A percentile compares a stretch with the other conserved stretches of the same genome.
These are phyloP conservation scores for Talaromyces amestolkiae DNA, from an alignment of 2,329 filamentous ascomycete genomes.

Conservation along the genomic window DNA sequence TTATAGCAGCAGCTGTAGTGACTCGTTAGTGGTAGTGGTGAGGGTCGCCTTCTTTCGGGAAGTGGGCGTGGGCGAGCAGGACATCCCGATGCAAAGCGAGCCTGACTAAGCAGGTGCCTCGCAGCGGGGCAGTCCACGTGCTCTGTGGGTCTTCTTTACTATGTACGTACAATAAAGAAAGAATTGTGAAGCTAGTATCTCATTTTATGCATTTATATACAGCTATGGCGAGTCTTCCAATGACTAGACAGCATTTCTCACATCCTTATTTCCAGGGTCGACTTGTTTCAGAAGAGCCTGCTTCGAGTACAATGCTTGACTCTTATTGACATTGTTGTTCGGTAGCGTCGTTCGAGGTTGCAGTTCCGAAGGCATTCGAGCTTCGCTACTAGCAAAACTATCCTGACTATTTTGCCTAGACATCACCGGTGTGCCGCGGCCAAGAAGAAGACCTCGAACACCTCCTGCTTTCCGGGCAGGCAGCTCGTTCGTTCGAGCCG, in stretches of 20 bases:
- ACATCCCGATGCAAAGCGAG: constrained; percentile 20
- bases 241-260: neutral
- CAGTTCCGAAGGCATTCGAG: constrained; percentile 16
- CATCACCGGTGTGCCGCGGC: constrained; percentile 36
- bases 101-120: neutral
- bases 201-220: neutral
- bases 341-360: neutral
- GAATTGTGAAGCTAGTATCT: neutral
- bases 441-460: constrained; percentile 47
- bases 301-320: neutral
- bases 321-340: neutral
- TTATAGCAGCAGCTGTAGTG: neutral
- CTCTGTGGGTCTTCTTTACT: neutral
- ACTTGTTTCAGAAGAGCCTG: neutral
- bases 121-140: neutral
- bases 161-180: neutral
- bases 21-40: neutral
- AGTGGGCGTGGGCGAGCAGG: constrained; percentile 8
- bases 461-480: constrained; percentile 56
- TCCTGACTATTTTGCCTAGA: constrained; percentile 43
- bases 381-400: constrained; percentile 36
- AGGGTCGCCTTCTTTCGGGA: constrained; percentile 22
- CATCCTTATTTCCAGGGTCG: neutral
- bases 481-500: constrained; percentile 67
- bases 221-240: neutral